Evolutionary conservation across 495 filamentous ascomycete species (phyloP).

Genomic region (Aspergillus affinis): DNA sequence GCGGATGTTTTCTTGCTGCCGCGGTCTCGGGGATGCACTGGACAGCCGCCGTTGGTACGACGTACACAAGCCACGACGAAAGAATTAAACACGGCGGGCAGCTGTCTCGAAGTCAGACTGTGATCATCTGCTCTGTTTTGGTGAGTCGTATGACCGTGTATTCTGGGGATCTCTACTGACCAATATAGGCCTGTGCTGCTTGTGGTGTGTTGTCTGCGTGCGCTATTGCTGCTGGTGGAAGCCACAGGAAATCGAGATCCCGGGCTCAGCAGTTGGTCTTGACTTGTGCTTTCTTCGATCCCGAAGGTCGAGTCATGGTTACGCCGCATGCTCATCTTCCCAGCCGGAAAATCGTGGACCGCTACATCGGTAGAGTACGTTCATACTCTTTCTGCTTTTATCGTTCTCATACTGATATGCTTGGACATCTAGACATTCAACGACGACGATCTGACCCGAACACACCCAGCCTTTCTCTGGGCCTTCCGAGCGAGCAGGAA

Average conservation of each 20-base stretch:
- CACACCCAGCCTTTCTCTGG: constrained; percentile 85
- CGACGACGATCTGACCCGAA: constrained; percentile 72
- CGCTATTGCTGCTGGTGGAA: constrained; percentile 56
- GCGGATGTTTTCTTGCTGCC: constrained; percentile 64
- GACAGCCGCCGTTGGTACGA: constrained; percentile 72
- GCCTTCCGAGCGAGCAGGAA: constrained; percentile 75
- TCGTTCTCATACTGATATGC: background rate
- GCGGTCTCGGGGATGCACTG: constrained; percentile 90
- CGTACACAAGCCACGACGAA: constrained; percentile 51
- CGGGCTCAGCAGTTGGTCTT: constrained; percentile 78
- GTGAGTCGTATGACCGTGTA: constrained; percentile 38
- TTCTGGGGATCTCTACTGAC: constrained; percentile 13
- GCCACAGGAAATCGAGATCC: constrained; percentile 53
- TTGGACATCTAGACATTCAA: constrained; percentile 51
- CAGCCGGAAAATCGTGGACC: constrained; percentile 73
- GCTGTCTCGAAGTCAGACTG: constrained; percentile 54
- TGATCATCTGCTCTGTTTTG: constrained; percentile 65
- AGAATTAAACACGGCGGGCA: constrained; percentile 28
- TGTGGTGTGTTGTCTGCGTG: constrained; percentile 58
- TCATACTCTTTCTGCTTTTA: background rate
- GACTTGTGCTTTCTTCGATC: constrained; percentile 74
- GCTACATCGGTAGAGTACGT: constrained; percentile 67
- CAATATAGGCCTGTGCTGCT: constrained; percentile 52
- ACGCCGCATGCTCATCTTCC: constrained; percentile 80
- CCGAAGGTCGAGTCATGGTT: constrained; percentile 72